Percentiles rank a stretch among this genome's conserved stretches.
phyloP scores from a whole-genome alignment of 345 rosid genomes.

The Eucalyptus regnans region DNA sequence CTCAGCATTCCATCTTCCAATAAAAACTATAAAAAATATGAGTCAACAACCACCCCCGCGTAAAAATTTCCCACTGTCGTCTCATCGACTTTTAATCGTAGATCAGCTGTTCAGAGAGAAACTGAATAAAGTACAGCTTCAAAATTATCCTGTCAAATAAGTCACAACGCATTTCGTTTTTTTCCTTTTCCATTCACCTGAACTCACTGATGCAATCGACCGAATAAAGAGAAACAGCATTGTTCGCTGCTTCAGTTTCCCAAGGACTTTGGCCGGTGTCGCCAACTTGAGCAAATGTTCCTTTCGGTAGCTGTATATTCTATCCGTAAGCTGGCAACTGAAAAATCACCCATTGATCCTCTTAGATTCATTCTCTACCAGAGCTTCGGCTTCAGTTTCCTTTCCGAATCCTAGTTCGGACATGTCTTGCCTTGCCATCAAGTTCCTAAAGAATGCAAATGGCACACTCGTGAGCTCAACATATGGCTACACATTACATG shows the following conservation, averaged over 20 bases:
- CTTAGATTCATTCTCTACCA: conserved; percentile 2
- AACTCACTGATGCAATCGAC: not conserved
- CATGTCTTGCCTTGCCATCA: conserved; percentile 92
- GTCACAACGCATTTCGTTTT: not conserved
- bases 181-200: not conserved
- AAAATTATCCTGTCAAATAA: not conserved
- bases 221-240: not conserved
- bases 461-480: not conserved
- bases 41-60: not conserved
- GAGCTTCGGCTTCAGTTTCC: conserved; percentile 18
- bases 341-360: conserved; percentile 5
- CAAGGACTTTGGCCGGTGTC: not conserved
- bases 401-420: conserved; percentile 69
- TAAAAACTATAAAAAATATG: not conserved
- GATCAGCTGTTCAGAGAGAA: not conserved
- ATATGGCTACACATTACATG: not conserved
- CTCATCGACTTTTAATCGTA: not conserved
- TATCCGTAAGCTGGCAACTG: not conserved
- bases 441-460: conserved; percentile 39
- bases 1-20: not conserved
- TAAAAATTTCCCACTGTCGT: not conserved
- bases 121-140: not conserved
- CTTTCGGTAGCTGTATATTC: not conserved
- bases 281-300: not conserved
- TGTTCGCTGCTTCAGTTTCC: not conserved